These are phyloP conservation scores for Serendipita sp. DNA, from an alignment of 768 basidiomycete species.

Conservation along the genomic window DNA sequence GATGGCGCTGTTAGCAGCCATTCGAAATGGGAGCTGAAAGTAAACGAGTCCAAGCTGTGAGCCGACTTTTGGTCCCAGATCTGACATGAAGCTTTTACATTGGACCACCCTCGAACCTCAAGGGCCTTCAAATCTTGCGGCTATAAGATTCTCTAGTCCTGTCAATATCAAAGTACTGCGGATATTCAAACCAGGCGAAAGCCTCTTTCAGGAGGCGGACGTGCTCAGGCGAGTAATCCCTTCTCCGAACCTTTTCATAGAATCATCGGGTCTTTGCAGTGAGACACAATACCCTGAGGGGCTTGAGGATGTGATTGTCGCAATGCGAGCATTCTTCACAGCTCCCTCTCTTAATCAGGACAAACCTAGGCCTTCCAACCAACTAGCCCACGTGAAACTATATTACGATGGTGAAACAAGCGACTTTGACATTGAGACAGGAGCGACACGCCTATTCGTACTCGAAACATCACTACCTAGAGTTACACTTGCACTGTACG, in stretches of 20 bases:
- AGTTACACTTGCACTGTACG: slow-evolving; percentile 49
- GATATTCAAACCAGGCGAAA: slow-evolving; percentile 50
- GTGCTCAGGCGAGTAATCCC: slow-evolving; percentile 39
- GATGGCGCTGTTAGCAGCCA: slow-evolving; percentile 21
- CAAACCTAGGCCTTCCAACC: slow-evolving; percentile 51
- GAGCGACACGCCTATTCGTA: slow-evolving; percentile 67
- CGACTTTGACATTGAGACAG: slow-evolving; percentile 54
- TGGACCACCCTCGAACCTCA: slow-evolving; percentile 51
- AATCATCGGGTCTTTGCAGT: slow-evolving; percentile 22
- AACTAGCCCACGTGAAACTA: slow-evolving; percentile 51
- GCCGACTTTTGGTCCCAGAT: slow-evolving; percentile 3
- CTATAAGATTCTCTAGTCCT: slow-evolving; percentile 53
- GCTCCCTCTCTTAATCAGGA: slow-evolving; percentile 39
- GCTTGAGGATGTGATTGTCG: slow-evolving; percentile 56
- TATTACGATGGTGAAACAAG: slow-evolving; percentile 53
- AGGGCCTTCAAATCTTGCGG: slow-evolving; percentile 42
- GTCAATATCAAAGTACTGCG: slow-evolving; percentile 51
- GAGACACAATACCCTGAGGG: slow-evolving; percentile 29
- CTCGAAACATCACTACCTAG: slow-evolving; percentile 57
- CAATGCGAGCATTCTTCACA: slow-evolving; percentile 48
- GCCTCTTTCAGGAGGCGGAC: slow-evolving; percentile 47
- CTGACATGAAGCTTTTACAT: slow-evolving; percentile 38
- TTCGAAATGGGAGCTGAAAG: neutral
- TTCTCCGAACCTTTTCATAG: neutral
- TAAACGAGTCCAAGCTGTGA: slow-evolving; percentile 5